Evolutionary conservation across 306 rosid species (phyloP).

Genomic region (Malus sylvestris): DNA sequence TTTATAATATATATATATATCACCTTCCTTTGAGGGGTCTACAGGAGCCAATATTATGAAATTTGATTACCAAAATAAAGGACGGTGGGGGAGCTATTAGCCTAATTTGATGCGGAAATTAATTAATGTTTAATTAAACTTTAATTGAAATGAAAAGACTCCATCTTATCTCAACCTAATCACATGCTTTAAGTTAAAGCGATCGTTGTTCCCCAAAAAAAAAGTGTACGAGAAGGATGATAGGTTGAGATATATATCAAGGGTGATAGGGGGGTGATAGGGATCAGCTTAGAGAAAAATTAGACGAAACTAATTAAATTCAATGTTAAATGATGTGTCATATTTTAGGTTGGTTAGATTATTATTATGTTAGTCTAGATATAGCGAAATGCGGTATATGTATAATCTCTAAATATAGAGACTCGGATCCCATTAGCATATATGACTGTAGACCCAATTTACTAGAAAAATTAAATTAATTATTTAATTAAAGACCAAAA

Average conservation of each 20-base stretch:
- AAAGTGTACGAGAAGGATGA: conserved; percentile 41
- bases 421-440: not conserved
- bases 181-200: conserved; percentile 63
- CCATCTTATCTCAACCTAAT: conserved; percentile 22
- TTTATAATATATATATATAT: too few species aligned
- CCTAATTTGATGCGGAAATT: not conserved
- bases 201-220: conserved; percentile 18
- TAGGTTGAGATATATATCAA: not conserved
- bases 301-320: too few species aligned
- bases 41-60: not conserved
- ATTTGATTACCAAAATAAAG: conserved; percentile 2
- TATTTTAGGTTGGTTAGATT: too few species aligned
- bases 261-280: too few species aligned
- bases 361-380: too few species aligned
- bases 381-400: too few species aligned
- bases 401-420: too few species aligned
- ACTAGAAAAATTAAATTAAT: not conserved
- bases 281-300: too few species aligned
- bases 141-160: conserved; percentile 41
- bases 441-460: conserved; percentile 4
- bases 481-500: too few species aligned
- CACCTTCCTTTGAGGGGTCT: not conserved
- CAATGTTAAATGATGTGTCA: too few species aligned
- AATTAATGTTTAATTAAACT: conserved; percentile 15
- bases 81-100: conserved; percentile 17